Evolutionary conservation across 2,329 filamentous ascomycete species (phyloP), one percentile per base, ranked within the genome.

Genomic region (Elsinoe perseae): DNA sequence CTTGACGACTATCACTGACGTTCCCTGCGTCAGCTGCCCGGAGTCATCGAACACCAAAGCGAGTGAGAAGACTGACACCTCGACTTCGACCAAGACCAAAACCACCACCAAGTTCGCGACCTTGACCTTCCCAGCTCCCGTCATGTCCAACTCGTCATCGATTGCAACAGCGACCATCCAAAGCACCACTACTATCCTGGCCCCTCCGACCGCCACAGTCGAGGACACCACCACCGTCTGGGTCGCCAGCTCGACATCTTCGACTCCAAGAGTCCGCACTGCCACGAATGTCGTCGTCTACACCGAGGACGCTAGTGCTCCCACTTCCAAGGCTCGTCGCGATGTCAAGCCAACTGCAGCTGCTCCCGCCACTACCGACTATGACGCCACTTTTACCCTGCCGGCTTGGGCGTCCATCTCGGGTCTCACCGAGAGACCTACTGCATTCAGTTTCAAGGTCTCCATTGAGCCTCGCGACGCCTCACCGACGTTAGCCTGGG

Each of bases 161-260:
- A 42, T 42, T 12, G 12, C 3, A 16, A 54, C 50, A 14, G 50
- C 34, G 4, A 40, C 30, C 25, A 20, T 42, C 50, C 27, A 40
- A 18, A 36, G 16, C 10, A 42, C 34, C 32, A 54, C 50, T 7
- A 40, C 50, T 21, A 36, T 28, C 16, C n/a, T 38, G 18, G 34
- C 30, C 6, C 50, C 30, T 23, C 50, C 50, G 4, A 28, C 34
- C 20, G 50, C 34, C 21, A 54, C 50, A 14, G n/a, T 54, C 21
- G 50, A 54, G 18, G 50, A 21, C 18, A 54, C 50, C 20, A 54
- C 50, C 16, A 54, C 50, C 2, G 50, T 54, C 50, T 54, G 34
- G 32, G 32, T 54, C 20, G 21, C 14, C 32, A 36, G 32, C 14
- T 18, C 30, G 2, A 16, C 25, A 12, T 40, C 32, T 16, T 40